Conservation (phyloP, 2,329 filamentous ascomycete species). For the Clonostachys rosea region DNA sequence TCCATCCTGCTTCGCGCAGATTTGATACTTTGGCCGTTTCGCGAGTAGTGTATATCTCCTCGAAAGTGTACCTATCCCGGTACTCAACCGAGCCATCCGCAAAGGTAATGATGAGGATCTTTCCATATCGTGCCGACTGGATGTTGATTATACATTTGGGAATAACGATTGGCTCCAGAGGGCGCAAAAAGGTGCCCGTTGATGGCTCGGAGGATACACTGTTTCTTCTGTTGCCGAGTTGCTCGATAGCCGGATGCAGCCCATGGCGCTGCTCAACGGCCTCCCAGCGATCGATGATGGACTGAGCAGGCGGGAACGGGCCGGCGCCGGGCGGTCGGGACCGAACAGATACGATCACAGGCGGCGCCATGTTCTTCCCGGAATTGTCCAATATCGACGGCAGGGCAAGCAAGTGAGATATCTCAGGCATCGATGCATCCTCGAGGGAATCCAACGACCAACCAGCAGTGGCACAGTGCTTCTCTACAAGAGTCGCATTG, state of each 20-base stretch:
- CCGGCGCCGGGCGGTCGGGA: slow-evolving; percentile 50
- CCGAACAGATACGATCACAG: slow-evolving; percentile 69
- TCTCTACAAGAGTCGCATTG: slow-evolving; percentile 48
- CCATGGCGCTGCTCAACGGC: slow-evolving; percentile 62
- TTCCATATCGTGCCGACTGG: slow-evolving; percentile 65
- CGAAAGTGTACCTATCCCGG: slow-evolving; percentile 70
- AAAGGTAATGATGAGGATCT: slow-evolving; percentile 66
- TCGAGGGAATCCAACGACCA: slow-evolving; percentile 47
- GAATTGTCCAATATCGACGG: slow-evolving; percentile 58
- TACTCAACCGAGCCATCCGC: slow-evolving; percentile 81
- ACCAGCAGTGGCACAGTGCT: slow-evolving; percentile 50
- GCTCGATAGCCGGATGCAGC: slow-evolving; percentile 73
- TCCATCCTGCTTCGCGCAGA: slow-evolving; percentile 74
- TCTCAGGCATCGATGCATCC: slow-evolving; percentile 50
- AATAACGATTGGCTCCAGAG: slow-evolving; percentile 63
- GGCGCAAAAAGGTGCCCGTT: slow-evolving; percentile 43
- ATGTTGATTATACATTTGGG: slow-evolving; percentile 69
- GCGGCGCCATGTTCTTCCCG: slow-evolving; percentile 48
- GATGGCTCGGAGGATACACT: slow-evolving; percentile 30
- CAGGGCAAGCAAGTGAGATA: slow-evolving; percentile 74
- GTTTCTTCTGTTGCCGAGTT: slow-evolving; percentile 61
- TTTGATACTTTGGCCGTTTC: slow-evolving; percentile 63
- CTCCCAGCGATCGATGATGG: slow-evolving; percentile 80
- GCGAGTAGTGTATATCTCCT: slow-evolving; percentile 58
- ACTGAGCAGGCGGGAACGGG: slow-evolving; percentile 57